Conservation (phyloP, 306 rosid species). For the Malus sieversii region DNA sequence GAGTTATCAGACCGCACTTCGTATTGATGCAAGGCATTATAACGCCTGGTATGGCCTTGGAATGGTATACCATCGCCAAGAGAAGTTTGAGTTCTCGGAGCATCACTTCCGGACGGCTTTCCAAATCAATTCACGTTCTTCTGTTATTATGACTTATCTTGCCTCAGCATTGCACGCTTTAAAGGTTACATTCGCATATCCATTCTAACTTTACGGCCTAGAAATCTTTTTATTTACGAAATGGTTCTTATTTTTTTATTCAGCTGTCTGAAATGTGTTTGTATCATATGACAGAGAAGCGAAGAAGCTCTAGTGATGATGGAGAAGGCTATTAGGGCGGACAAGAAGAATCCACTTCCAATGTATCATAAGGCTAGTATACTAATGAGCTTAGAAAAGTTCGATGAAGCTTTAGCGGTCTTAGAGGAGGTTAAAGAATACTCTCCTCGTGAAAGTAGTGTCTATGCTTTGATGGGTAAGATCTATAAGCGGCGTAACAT, state of each 20-base stretch:
- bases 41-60: slow-evolving; percentile 99
- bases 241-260: not conserved
- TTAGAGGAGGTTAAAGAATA: slow-evolving; percentile 83
- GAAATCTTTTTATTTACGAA: not conserved
- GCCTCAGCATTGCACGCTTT: slow-evolving; percentile 82
- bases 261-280: slow-evolving; percentile 20
- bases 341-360: slow-evolving; percentile 94
- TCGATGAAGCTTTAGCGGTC: slow-evolving; percentile 79
- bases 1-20: slow-evolving; percentile 90
- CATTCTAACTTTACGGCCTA: slow-evolving; percentile 12
- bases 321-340: slow-evolving; percentile 92
- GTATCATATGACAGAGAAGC: slow-evolving; percentile 49
- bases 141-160: slow-evolving; percentile 89
- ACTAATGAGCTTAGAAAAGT: slow-evolving; percentile 62
- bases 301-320: slow-evolving; percentile 77
- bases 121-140: slow-evolving; percentile 77
- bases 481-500: slow-evolving; percentile 76
- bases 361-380: slow-evolving; percentile 98
- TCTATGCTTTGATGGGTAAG: slow-evolving; percentile 91
- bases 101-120: slow-evolving; percentile 90
- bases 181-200: slow-evolving; percentile 48
- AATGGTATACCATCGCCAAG: slow-evolving; percentile 90
- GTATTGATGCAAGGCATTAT: slow-evolving; percentile 84
- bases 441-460: slow-evolving; percentile 92
- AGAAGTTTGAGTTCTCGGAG: slow-evolving; percentile 83